These are phyloP conservation scores for Gastrolobium bilobum DNA, from an alignment of 306 rosid genomes.

Conservation along the genomic window DNA sequence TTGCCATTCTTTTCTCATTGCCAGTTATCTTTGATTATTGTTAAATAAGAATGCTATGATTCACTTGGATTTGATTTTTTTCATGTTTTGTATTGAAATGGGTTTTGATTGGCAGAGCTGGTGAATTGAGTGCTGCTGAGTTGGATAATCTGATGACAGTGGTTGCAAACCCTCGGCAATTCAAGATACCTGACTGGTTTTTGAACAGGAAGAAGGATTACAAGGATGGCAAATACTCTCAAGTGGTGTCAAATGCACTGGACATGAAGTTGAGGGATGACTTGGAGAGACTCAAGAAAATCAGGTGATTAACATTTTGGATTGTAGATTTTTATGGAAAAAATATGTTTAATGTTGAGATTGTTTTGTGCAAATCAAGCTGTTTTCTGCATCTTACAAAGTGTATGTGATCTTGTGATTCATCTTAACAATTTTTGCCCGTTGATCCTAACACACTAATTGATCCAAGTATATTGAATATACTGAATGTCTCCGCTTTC, in stretches of 20 bases:
- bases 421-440: background rate
- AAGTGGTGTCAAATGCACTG: slow-evolving; percentile 57
- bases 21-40: background rate
- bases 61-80: background rate
- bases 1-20: background rate
- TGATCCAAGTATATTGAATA: background rate
- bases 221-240: slow-evolving; percentile 62
- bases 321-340: background rate
- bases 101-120: slow-evolving; percentile 47
- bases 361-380: background rate
- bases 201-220: slow-evolving; percentile 63
- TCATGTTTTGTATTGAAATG: background rate
- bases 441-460: background rate
- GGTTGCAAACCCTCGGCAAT: slow-evolving; percentile 60
- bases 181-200: slow-evolving; percentile 64
- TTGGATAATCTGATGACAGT: slow-evolving; percentile 57
- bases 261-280: slow-evolving; percentile 68
- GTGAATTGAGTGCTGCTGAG: slow-evolving; percentile 61
- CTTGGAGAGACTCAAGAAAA: slow-evolving; percentile 62
- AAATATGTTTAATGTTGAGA: background rate
- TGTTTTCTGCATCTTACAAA: background rate
- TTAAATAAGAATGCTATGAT: background rate
- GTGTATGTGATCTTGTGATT: background rate
- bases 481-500: background rate
- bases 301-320: slow-evolving; percentile 43